phyloP scores from a whole-genome alignment of 73 alveolate species.

The Paramecium sexaurelia region DNA sequence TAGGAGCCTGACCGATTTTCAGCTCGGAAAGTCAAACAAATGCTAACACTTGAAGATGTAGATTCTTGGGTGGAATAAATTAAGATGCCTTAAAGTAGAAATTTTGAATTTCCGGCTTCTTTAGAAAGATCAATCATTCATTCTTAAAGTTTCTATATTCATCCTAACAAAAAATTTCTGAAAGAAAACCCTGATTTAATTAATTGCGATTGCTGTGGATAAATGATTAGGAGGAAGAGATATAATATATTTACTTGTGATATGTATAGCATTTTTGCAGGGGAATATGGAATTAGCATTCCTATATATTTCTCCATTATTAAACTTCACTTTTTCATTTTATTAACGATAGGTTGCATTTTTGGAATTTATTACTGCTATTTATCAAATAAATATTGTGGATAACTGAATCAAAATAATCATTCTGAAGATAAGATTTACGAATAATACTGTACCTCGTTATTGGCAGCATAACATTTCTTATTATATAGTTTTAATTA shows the following conservation, averaged over 20 bases:
- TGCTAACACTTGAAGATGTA: neutral
- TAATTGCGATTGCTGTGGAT: constrained; percentile 42
- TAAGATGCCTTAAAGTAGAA: neutral
- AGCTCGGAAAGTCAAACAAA: neutral
- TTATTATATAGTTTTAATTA: neutral
- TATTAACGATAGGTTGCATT: constrained; percentile 1
- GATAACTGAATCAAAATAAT: neutral
- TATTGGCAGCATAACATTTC: constrained; percentile 10
- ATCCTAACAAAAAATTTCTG: neutral
- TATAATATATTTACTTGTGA: constrained; percentile 15
- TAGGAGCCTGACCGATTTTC: constrained; percentile 1
- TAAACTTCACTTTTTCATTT: neutral
- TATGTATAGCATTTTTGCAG: constrained; percentile 40
- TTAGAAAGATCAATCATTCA: neutral
- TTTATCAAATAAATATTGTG: neutral
- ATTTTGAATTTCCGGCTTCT: neutral
- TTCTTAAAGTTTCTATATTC: constrained; percentile 4
- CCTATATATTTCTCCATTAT: constrained; percentile 26
- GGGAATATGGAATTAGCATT: constrained; percentile 21
- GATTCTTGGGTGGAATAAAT: constrained; percentile 41
- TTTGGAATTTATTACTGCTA: constrained; percentile 23
- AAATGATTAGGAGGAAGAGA: neutral
- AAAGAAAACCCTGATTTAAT: neutral
- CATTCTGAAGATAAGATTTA: neutral
- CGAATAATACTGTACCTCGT: neutral